Evolutionary conservation across 2,329 filamentous ascomycete species (phyloP).

Genomic region (Beauveria pseudobassiana): DNA sequence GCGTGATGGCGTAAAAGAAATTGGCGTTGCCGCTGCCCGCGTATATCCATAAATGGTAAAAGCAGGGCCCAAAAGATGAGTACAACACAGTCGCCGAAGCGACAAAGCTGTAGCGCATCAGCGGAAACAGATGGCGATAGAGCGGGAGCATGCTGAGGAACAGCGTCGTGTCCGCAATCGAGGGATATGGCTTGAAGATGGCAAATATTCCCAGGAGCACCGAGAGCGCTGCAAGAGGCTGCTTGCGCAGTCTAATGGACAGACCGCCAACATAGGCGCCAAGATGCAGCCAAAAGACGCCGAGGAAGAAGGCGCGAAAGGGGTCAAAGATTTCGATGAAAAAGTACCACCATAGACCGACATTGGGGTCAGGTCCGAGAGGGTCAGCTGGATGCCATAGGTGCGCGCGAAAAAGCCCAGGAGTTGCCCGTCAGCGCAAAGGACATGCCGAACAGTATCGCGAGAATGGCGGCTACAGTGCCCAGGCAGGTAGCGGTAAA

Average conservation of each 20-base stretch:
- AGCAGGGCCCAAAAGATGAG: slow-evolving; percentile 77
- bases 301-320: slow-evolving; percentile 93
- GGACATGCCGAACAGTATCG: slow-evolving; percentile 61
- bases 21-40: slow-evolving; percentile 97
- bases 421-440: slow-evolving; percentile 66
- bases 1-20: slow-evolving; percentile 97
- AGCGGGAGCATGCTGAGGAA: slow-evolving; percentile 78
- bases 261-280: slow-evolving; percentile 83
- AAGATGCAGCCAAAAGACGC: slow-evolving; percentile 95
- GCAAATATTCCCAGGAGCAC: slow-evolving; percentile 84
- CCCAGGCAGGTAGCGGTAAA: slow-evolving; percentile 50
- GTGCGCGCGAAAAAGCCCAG: slow-evolving; percentile 85
- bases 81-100: slow-evolving; percentile 78
- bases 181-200: slow-evolving; percentile 96
- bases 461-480: slow-evolving; percentile 48
- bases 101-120: slow-evolving; percentile 92
- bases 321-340: slow-evolving; percentile 99
- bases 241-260: slow-evolving; percentile 71
- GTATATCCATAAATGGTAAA: slow-evolving; percentile 97
- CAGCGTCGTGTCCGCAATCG: slow-evolving; percentile 79
- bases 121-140: slow-evolving; percentile 84
- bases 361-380: slow-evolving; percentile 89
- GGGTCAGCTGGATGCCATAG: slow-evolving; percentile 84
- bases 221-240: slow-evolving; percentile 79
- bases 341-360: slow-evolving; percentile 99